phyloP scores from a whole-genome alignment of 1,139 yeast species.

The Magnusiomyces tetraspermus region DNA sequence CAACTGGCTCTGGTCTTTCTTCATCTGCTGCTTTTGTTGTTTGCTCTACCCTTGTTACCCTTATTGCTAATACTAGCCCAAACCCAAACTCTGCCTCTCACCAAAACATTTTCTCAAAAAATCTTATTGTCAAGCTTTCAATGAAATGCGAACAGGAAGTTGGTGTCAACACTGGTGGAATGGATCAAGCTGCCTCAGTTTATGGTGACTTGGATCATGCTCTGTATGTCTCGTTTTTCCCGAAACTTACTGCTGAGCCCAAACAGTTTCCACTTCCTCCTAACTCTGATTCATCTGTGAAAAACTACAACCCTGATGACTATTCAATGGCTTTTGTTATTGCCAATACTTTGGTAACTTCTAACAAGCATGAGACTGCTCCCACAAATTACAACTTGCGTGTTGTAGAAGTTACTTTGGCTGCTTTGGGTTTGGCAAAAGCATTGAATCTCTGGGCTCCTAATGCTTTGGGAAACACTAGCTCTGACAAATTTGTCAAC shows the following conservation, averaged over 20 bases:
- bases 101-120: constrained; percentile 35
- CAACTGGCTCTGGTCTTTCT: constrained; percentile 65
- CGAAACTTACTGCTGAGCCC: constrained; percentile 48
- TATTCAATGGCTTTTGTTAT: constrained; percentile 45
- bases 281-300: neutral
- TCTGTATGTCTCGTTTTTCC: constrained; percentile 53
- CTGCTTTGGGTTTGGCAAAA: constrained; percentile 28
- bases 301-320: neutral
- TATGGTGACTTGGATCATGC: constrained; percentile 58
- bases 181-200: constrained; percentile 69
- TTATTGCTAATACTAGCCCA: constrained; percentile 44
- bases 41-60: constrained; percentile 51
- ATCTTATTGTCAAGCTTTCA: constrained; percentile 50
- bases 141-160: constrained; percentile 63
- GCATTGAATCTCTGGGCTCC: constrained; percentile 59
- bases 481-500: constrained; percentile 25
- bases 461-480: constrained; percentile 29
- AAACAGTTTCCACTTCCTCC: constrained; percentile 40
- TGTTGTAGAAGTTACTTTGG: constrained; percentile 9
- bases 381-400: constrained; percentile 61
- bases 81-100: constrained; percentile 11
- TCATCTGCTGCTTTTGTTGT: constrained; percentile 70
- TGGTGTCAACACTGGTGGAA: constrained; percentile 69
- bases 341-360: constrained; percentile 52
- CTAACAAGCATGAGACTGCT: constrained; percentile 63